phyloP scores from a whole-genome alignment of 2,329 filamentous ascomycete species.

The Sporothrix inflata region DNA sequence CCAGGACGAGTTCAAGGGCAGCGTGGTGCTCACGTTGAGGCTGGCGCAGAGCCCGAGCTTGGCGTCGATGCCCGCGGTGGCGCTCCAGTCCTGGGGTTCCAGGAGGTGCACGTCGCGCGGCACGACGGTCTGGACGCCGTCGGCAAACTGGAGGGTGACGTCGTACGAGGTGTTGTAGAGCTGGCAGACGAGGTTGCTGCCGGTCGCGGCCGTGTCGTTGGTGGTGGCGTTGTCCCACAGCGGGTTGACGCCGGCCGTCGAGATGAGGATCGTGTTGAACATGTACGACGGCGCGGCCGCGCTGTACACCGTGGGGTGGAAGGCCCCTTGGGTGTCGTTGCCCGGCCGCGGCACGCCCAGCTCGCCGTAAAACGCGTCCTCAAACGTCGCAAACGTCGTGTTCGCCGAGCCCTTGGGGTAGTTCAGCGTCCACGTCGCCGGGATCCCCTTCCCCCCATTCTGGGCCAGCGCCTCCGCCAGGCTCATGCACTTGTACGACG shows the following conservation, averaged over 20 bases:
- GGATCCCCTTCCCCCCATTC: background rate
- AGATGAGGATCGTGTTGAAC: conserved; percentile 26
- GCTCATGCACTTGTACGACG: conserved; percentile 29
- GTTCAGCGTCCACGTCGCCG: conserved; percentile 22
- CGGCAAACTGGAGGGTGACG: conserved; percentile 16
- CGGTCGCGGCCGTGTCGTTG: background rate
- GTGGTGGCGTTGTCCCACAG: conserved; percentile 1
- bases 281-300: conserved; percentile 25
- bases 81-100: conserved; percentile 27
- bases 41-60: background rate
- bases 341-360: conserved; percentile 2
- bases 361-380: conserved; percentile 28
- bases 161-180: conserved; percentile 32
- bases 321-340: background rate
- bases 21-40: background rate
- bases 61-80: conserved; percentile 2
- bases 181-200: conserved; percentile 31
- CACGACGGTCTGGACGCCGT: conserved; percentile 27
- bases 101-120: background rate
- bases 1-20: background rate
- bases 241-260: conserved; percentile 16
- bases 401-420: conserved; percentile 14
- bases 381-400: conserved; percentile 12
- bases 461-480: conserved; percentile 16
- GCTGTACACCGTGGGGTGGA: background rate